A percentile compares a stretch with the other conserved stretches of the same genome.
phyloP scores from a whole-genome alignment of 2,329 filamentous ascomycete genomes.

The Xylariaceae sp. region DNA sequence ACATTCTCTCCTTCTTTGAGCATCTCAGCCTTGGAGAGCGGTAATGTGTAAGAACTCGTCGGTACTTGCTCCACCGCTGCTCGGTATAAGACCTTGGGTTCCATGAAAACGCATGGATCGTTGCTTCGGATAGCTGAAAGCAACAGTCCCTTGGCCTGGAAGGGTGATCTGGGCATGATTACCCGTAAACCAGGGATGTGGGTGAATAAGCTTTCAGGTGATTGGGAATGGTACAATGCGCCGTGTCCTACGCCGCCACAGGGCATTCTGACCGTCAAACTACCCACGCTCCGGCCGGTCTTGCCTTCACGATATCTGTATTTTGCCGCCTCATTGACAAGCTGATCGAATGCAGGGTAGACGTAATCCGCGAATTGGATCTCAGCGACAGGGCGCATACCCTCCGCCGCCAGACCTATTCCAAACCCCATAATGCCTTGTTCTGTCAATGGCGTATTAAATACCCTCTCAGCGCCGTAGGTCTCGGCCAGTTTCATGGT shows the following conservation, averaged over 20 bases:
- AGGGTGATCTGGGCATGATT: conserved; percentile 78
- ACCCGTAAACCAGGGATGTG: conserved; percentile 84
- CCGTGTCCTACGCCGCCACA: conserved; percentile 87
- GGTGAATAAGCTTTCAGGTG: conserved; percentile 81
- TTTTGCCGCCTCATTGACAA: conserved; percentile 91
- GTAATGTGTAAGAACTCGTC: conserved; percentile 73
- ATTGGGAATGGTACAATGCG: conserved; percentile 83
- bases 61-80: conserved; percentile 91
- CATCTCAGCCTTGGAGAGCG: conserved; percentile 80
- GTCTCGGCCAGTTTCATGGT: conserved; percentile 86
- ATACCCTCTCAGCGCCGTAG: conserved; percentile 83
- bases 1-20: conserved; percentile 75
- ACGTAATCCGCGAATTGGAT: conserved; percentile 96
- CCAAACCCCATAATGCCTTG: conserved; percentile 94
- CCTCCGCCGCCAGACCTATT: conserved; percentile 83
- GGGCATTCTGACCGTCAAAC: conserved; percentile 85
- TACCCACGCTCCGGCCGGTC: conserved; percentile 61
- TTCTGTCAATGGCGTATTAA: conserved; percentile 92
- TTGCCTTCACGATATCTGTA: conserved; percentile 70
- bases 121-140: conserved; percentile 73
- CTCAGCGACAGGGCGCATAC: conserved; percentile 89
- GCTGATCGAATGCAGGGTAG: conserved; percentile 87
- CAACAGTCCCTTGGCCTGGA: conserved; percentile 84
- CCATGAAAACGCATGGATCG: conserved; percentile 89
- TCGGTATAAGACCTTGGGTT: conserved; percentile 89